Base-by-base conservation (phyloP, 352 stramenopile genomes). In the Elongisporangium prolatum region DNA sequence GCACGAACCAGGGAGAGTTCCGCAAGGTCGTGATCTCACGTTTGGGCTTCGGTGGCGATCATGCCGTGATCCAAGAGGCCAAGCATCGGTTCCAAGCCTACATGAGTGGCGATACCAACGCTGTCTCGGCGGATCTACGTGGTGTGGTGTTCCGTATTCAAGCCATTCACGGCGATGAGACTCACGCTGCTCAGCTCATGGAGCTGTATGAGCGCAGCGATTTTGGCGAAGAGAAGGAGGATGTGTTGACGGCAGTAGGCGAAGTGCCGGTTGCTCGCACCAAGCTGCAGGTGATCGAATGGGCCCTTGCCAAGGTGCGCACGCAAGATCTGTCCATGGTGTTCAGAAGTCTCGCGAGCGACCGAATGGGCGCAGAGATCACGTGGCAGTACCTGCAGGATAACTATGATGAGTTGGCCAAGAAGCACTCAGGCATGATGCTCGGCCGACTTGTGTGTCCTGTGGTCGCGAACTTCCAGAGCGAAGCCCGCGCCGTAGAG, bases 281-380 rank as follows among this genome's bases (percentile, higher is more conserved):
- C 6, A 85, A 93, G 61, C 67, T 66, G 34, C 71, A 85, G 51
- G 75, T 89, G 13, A 71, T 96, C n/a, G 74, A 92, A 50, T 96
- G 82, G 77, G 72, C 78, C 2, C 56, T 96, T 3, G 67, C 74
- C 13, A 75, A 76, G 40, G 79, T 93, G 10, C 79, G 83, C 0
- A 68, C 71, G 18, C 84, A 95, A 61, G 84, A 95, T 37, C 78
- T 87, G 49, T 66, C 72, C 17, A 62, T 58, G 4, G 62, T 80
- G 4, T 81, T 95, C 52, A 65, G 50, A 10, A 78, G 80, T 34
- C 75, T 95, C 18, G 75, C 75, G 3, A 72, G 63, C 48, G 74
- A 88, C 34, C 67, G 67, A 17, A 48, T 67, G 18, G 86, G 79
- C 18, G 64, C 54, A 2, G 65, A 83, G 37, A 61, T 90, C 37